Base-by-base conservation (phyloP, 192 early-diverging fungal genomes). In the Umbelopsis ramanniana region DNA sequence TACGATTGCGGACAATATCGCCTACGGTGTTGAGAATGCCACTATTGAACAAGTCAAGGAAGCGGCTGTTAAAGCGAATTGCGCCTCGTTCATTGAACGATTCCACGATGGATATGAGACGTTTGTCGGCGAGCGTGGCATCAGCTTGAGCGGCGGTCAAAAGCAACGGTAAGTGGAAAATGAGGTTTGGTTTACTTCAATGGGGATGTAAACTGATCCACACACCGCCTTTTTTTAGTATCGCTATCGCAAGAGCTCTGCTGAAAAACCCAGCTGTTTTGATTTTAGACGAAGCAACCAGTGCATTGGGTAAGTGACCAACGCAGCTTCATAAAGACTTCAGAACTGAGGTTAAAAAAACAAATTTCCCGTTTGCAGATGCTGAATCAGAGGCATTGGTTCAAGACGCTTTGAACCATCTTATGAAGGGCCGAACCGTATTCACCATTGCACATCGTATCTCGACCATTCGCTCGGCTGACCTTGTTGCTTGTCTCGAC, bases 361-460 rank as follows among this genome's bases (percentile, higher is more conserved):
- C 33, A 12, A 0, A 21, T 12, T 66, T 40, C 1, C 4, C 33
- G 0, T 73, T 21, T 46, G 21, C 37, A 52, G 91, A 93, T 82
- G 76, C 87, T n/a, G 82, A 85, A 66, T 83, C 81, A 2, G 91
- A 93, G 74, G 73, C 76, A 40, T 78, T 91, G 15, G 90, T 93
- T 19, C 89, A 91, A 68, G 86, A 82, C 43, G 89, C 89, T 26
- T 72, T 92, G 4, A 84, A 87, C 68, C 29, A 66, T 19, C 82
- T 86, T 22, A 79, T 83, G 71, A 71, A 82, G 43, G 84, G 85
- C 19, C 83, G 92, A 24, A 91, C 92, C 6, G 89, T 89, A 4
- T 82, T 93, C 38, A 86, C 86, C 3, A 91, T 93, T 77, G 92
- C 92, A 6, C 92, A 93, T 82, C 81, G 91, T 29, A 70, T 93